These are phyloP conservation scores for Ruellia speciosa DNA, from an alignment of 305 asterid genomes.

Conservation along the genomic window DNA sequence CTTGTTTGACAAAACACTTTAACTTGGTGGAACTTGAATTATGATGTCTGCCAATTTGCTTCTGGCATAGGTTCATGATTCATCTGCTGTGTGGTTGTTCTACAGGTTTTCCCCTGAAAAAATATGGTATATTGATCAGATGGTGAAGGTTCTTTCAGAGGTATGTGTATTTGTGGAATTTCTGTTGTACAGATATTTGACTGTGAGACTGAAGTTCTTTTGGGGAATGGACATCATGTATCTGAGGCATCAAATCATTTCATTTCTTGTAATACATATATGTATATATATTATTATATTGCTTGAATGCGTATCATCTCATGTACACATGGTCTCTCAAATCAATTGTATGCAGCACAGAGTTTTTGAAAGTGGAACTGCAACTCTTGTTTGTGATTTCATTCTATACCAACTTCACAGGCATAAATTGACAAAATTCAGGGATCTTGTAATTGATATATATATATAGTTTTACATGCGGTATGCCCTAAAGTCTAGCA, in stretches of 20 bases:
- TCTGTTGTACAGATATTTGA: conserved; percentile 10
- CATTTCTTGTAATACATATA: conserved; percentile 4
- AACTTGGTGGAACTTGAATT: conserved; percentile 10
- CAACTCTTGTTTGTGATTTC: not conserved
- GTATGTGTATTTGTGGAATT: conserved; percentile 36
- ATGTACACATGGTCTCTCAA: not conserved
- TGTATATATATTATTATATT: too few relatives aligned
- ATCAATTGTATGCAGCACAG: too few relatives aligned
- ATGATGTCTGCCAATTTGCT: conserved; percentile 20
- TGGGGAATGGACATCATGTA: conserved; percentile 16
- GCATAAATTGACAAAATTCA: not conserved
- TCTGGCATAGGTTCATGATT: conserved; percentile 18
- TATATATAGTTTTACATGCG: conserved; percentile 15
- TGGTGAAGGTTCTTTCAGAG: conserved; percentile 94
- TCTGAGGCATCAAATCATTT: conserved; percentile 10
- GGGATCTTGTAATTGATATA: not conserved
- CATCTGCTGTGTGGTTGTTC: conserved; percentile 29
- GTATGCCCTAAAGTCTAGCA: not conserved
- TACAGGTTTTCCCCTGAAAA: conserved; percentile 89
- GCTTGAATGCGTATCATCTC: conserved; percentile 14
- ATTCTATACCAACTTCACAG: not conserved
- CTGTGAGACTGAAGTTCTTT: conserved; percentile 1
- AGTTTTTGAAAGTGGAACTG: not conserved
- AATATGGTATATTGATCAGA: conserved; percentile 94
- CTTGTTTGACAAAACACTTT: conserved; percentile 7